Evolutionary conservation across 176 grass and related monocot genomes (phyloP).

Genomic region (Eleusine coracana): DNA sequence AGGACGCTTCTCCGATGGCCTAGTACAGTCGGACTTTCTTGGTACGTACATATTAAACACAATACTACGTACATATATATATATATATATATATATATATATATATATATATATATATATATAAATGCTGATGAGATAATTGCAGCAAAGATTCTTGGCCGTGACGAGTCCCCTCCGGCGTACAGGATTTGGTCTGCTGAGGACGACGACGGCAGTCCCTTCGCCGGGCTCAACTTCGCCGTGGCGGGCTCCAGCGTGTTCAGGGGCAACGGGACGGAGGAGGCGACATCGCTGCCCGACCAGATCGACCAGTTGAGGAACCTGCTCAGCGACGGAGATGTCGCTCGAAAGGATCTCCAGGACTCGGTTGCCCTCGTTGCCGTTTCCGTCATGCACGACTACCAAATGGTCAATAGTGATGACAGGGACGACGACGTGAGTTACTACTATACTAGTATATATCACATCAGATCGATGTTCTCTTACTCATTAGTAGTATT

Average conservation of each 20-base stretch:
- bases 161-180: neutral
- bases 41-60: neutral
- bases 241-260: neutral
- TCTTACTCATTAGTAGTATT: too few species aligned
- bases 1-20: neutral
- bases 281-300: neutral
- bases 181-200: neutral
- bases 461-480: too few species aligned
- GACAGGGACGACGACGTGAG: neutral
- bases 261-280: neutral
- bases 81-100: too few species aligned
- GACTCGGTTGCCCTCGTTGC: constrained; percentile 9
- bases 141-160: neutral
- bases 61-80: too few species aligned
- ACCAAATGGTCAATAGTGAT: neutral
- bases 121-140: neutral
- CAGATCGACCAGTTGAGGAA: neutral
- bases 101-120: too few species aligned
- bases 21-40: neutral
- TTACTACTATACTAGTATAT: neutral
- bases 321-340: neutral
- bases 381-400: neutral
- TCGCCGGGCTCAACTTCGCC: constrained; percentile 16
- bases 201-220: neutral
- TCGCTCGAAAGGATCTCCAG: neutral